Evolutionary conservation across 805 yeast species (phyloP).

Genomic region (Kluyveromyces wickerhamii): DNA sequence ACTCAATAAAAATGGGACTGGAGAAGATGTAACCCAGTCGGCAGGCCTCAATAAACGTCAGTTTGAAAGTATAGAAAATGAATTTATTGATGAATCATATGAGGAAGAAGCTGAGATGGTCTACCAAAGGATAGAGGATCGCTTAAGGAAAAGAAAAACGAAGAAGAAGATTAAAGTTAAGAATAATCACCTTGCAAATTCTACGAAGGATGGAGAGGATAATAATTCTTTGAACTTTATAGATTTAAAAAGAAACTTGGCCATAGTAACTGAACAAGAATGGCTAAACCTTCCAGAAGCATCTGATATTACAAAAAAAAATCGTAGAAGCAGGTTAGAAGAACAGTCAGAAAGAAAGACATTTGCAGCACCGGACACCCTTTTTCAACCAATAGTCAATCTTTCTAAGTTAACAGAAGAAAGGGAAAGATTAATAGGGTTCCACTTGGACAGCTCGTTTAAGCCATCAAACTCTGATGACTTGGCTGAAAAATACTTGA

Average conservation of each 20-base stretch:
- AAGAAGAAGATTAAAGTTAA: slow-evolving; percentile 17
- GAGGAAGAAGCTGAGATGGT: slow-evolving; percentile 74
- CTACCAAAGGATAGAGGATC: slow-evolving; percentile 59
- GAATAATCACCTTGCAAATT: slow-evolving; percentile 16
- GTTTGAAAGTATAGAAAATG: no score
- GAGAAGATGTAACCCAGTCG: no score
- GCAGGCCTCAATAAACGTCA: no score
- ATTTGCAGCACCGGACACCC: slow-evolving; percentile 76
- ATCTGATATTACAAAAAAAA: slow-evolving; percentile 73
- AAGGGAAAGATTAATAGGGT: slow-evolving; percentile 48
- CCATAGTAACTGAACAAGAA: slow-evolving; percentile 53
- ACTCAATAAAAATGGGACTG: background rate
- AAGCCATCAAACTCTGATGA: slow-evolving; percentile 13
- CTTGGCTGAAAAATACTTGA: slow-evolving; percentile 36
- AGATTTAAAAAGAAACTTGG: slow-evolving; percentile 58
- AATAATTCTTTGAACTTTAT: slow-evolving; percentile 48
- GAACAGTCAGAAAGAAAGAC: slow-evolving; percentile 57
- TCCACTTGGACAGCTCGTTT: slow-evolving; percentile 40
- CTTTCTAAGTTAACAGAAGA: slow-evolving; percentile 55
- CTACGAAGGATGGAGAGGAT: slow-evolving; percentile 9
- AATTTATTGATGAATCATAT: no score
- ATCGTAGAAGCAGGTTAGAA: slow-evolving; percentile 61
- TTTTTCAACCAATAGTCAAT: slow-evolving; percentile 38
- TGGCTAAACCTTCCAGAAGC: slow-evolving; percentile 86
- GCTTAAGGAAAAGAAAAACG: slow-evolving; percentile 31